Conservation (phyloP, 2,329 filamentous ascomycete species). For the Neofusicoccum sp. region DNA sequence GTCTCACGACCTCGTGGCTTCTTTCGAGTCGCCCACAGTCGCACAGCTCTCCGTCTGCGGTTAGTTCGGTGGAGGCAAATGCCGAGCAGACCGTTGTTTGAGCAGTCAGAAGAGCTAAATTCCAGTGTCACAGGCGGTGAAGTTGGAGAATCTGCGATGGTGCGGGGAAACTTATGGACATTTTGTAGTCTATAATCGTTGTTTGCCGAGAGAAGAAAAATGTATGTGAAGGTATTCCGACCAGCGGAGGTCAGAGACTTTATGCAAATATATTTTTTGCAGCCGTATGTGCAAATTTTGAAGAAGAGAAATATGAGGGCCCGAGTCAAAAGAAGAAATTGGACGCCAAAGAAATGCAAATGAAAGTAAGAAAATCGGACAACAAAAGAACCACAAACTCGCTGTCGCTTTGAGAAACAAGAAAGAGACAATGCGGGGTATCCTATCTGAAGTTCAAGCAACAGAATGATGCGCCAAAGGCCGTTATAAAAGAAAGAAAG, state of each 20-base stretch:
- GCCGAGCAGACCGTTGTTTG: neutral
- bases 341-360: neutral
- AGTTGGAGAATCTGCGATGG: too few species aligned
- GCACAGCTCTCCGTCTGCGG: neutral
- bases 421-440: slow-evolving; percentile 3
- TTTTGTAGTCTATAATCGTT: too few species aligned
- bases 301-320: neutral
- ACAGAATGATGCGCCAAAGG: neutral
- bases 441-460: slow-evolving; percentile 16
- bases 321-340: neutral
- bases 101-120: too few species aligned
- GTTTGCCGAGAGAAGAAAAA: neutral
- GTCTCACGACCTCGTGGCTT: neutral
- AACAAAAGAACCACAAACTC: neutral
- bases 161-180: too few species aligned
- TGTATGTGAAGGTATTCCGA: neutral
- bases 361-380: neutral
- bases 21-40: neutral
- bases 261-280: neutral
- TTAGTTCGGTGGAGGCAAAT: neutral
- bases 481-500: neutral
- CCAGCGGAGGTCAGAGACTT: slow-evolving; percentile 1
- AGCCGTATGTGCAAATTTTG: neutral
- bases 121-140: too few species aligned
- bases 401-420: neutral